Evolutionary conservation across 805 yeast genomes (phyloP), one percentile per base, ranked within the genome.

Genomic region (Ogataea minuta): DNA sequence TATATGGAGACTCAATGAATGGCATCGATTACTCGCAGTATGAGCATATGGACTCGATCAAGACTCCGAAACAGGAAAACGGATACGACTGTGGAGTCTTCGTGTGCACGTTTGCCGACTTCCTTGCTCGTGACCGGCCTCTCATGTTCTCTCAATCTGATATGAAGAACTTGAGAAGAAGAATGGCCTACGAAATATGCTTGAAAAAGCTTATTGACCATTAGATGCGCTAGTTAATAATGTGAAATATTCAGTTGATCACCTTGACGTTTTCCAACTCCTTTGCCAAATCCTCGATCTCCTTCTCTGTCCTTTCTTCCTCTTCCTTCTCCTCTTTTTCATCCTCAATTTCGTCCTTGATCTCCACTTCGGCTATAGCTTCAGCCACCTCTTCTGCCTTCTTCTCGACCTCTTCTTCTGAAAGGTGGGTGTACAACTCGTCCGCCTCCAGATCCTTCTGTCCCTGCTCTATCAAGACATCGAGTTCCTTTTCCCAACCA

Each of bases 1-100:
- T 72, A 28, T 63, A 66, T 34, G 65, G 67, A 11, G 66, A 67
- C 0, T 63, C 66, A 1, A 49, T 59, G 25, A 57, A 61, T 42
- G 65, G 59, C 9, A 44, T 45, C n/a, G 53, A 63, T 35, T 64
- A 50, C 33, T 41, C 49, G n/a, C 37, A 32, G 2, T 65, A 58
- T 36, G 54, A 50, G 21, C 43, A 49, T 16, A 41, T 47, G 20
- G 56, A 46, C 13, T 34, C 54, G 13, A 50, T 56, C 40, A 52
- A 51, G 26, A 44, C 90, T 29, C 98, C 99, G 1, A 86, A 82
- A 49, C 99, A 93, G 58, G 67, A 71, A 19, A 93, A 93, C 56
- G 97, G 97, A 0, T 86, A 59, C 50, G 99, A 93, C 61, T 93
- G 99, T 67, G 99, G 99, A 6, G 95, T 91, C 2, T 93, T 90